Percentiles rank a stretch among this genome's conserved stretches.
phyloP scores from a whole-genome alignment of 2,329 filamentous ascomycete genomes.

The Aspergillus latus region DNA sequence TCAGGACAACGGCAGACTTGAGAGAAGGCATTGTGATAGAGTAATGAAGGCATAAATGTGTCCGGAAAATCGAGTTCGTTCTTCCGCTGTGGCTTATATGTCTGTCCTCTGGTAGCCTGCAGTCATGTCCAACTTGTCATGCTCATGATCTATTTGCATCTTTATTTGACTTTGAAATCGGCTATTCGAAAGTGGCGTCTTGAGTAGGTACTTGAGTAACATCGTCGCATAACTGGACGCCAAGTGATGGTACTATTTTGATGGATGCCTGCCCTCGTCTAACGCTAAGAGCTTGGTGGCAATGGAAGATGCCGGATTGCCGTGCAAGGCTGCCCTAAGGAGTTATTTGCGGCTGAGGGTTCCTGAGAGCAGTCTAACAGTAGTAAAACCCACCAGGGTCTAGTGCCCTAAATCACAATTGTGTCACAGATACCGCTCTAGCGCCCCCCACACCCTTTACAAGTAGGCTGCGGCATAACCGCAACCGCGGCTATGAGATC shows the following conservation, averaged over 20 bases:
- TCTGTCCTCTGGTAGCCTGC: background rate
- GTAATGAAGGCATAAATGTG: background rate
- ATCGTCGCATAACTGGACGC: background rate
- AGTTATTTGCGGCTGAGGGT: background rate
- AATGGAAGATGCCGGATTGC: background rate
- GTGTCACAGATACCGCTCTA: background rate
- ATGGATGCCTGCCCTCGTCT: background rate
- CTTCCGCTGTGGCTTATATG: background rate
- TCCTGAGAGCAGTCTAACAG: background rate
- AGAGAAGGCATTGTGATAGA: background rate
- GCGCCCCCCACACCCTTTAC: background rate
- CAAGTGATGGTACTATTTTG: background rate
- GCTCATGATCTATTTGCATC: too few species aligned
- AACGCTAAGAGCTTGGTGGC: background rate
- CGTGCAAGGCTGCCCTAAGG: background rate
- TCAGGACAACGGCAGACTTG: background rate
- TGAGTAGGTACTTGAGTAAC: too few species aligned
- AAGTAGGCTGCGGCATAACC: too few species aligned
- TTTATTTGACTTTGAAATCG: too few species aligned
- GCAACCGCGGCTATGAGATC: too few species aligned
- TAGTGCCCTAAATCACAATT: background rate
- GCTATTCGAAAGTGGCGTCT: too few species aligned
- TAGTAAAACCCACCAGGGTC: background rate
- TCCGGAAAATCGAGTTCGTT: background rate
- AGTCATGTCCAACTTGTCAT: background rate